Percentiles rank a stretch among this genome's conserved stretches.
Conservation (phyloP, 2,329 filamentous ascomycete species). For the Xylariaceae sp. region DNA sequence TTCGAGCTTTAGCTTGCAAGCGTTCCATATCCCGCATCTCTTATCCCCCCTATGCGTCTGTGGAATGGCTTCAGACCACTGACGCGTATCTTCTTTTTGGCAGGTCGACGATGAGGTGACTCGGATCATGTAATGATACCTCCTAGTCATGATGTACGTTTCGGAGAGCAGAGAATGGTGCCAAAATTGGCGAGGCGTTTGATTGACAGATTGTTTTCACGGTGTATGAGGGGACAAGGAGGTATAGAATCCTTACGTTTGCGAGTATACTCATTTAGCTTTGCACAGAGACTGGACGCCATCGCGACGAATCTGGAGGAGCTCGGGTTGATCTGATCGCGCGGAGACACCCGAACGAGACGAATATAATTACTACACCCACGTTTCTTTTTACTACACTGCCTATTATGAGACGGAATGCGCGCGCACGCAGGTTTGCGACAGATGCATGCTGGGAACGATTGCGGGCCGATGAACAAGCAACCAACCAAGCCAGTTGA, state of each 20-base stretch:
- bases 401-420: not conserved
- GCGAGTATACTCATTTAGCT: slow-evolving; percentile 30
- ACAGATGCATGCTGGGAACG: not conserved
- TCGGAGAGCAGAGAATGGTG: slow-evolving; percentile 18
- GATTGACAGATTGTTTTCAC: slow-evolving; percentile 15
- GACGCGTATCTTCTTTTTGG: slow-evolving; percentile 45
- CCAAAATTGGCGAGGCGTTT: not conserved
- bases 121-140: slow-evolving; percentile 69
- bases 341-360: not conserved
- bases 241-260: slow-evolving; percentile 24
- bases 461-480: not conserved
- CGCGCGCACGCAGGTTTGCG: not conserved
- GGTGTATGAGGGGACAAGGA: slow-evolving; percentile 17
- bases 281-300: slow-evolving; percentile 31
- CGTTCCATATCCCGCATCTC: not conserved
- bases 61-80: slow-evolving; percentile 35
- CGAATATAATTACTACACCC: not conserved
- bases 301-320: slow-evolving; percentile 37
- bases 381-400: not conserved
- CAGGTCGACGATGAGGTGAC: slow-evolving; percentile 88
- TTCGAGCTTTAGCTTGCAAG: slow-evolving; percentile 2
- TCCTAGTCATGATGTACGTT: slow-evolving; percentile 27
- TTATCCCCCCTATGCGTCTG: slow-evolving; percentile 9
- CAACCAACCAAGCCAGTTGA: slow-evolving; percentile 8
- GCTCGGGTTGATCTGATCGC: slow-evolving; percentile 37